Conservation (phyloP, 2,329 filamentous ascomycete genomes). For the Salinomyces thailandicus region DNA sequence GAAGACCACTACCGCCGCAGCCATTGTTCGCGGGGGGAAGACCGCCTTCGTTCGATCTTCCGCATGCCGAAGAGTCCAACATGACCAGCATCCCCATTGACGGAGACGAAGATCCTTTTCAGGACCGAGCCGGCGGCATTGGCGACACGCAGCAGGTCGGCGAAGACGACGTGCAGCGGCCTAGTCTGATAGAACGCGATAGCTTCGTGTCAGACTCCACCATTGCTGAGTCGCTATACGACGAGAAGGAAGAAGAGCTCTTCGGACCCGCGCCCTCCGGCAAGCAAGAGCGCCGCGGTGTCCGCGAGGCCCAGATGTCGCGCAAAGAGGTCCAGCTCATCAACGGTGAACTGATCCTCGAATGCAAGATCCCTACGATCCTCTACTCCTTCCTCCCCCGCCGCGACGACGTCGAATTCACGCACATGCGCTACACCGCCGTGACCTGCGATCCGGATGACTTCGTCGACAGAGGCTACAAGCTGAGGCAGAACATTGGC, state of each 20-base stretch:
- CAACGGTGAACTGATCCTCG: slow-evolving; percentile 92
- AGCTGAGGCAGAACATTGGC: slow-evolving; percentile 82
- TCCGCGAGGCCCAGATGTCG: slow-evolving; percentile 74
- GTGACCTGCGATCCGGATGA: slow-evolving; percentile 98
- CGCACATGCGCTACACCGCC: slow-evolving; percentile 96
- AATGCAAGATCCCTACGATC: slow-evolving; percentile 98
- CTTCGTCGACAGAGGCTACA: slow-evolving; percentile 80
- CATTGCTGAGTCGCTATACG: slow-evolving; percentile 31
- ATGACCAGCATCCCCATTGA: slow-evolving; percentile 61
- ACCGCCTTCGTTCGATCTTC: slow-evolving; percentile 34
- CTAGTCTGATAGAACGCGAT: slow-evolving; percentile 51
- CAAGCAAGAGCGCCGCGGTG: slow-evolving; percentile 77
- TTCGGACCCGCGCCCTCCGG: slow-evolving; percentile 83
- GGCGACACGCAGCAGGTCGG: slow-evolving; percentile 22
- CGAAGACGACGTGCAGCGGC: slow-evolving; percentile 35
- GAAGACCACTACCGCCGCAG: slow-evolving; percentile 76
- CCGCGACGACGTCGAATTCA: slow-evolving; percentile 90
- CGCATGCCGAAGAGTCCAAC: slow-evolving; percentile 36
- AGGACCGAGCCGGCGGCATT: slow-evolving; percentile 45
- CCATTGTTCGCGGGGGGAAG: slow-evolving; percentile 62
- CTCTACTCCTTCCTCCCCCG: slow-evolving; percentile 92
- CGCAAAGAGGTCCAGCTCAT: slow-evolving; percentile 92
- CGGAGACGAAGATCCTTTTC: slow-evolving; percentile 51
- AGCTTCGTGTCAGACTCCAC: slow-evolving; percentile 54
- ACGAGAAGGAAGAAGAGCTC: slow-evolving; percentile 49